These are phyloP conservation scores for Galerina sulciceps DNA, from an alignment of 768 basidiomycete genomes.

Conservation along the genomic window DNA sequence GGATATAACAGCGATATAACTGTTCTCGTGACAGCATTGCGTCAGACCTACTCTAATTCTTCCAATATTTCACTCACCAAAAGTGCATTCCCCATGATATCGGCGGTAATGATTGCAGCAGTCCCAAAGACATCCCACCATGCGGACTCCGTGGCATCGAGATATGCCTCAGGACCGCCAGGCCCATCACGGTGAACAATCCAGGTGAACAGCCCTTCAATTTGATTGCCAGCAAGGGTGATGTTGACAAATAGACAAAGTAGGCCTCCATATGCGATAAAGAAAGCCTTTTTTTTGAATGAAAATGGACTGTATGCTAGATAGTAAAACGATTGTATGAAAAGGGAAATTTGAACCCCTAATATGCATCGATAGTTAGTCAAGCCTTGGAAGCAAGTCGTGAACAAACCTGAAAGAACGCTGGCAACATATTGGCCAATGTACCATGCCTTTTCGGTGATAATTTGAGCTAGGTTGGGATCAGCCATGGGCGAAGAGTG, in stretches of 20 bases:
- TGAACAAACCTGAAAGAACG: not conserved
- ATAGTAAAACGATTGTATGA: constrained; percentile 4
- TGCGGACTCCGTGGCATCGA: not conserved
- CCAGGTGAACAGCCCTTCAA: constrained; percentile 1
- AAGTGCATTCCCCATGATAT: constrained; percentile 3
- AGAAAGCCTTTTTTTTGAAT: not conserved
- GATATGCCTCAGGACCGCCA: constrained; percentile 3
- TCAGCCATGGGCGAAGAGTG: no score
- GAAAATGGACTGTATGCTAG: constrained; percentile 1
- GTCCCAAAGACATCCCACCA: not conserved
- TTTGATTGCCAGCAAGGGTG: not conserved
- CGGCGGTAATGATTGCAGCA: not conserved
- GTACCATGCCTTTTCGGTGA: constrained; percentile 2
- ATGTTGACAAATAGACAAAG: constrained; percentile 1
- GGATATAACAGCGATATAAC: constrained; percentile 2
- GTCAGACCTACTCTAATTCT: not conserved
- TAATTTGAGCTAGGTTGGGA: constrained; percentile 1
- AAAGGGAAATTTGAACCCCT: constrained; percentile 3
- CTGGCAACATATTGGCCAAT: constrained; percentile 1
- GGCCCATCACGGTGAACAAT: not conserved
- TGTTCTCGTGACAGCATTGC: not conserved
- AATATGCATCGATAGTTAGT: not conserved
- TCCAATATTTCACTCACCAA: not conserved
- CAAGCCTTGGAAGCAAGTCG: not conserved
- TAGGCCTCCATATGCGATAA: not conserved